phyloP scores from a whole-genome alignment of 2,329 filamentous ascomycete species.

The Hymenoscyphus albidus region DNA sequence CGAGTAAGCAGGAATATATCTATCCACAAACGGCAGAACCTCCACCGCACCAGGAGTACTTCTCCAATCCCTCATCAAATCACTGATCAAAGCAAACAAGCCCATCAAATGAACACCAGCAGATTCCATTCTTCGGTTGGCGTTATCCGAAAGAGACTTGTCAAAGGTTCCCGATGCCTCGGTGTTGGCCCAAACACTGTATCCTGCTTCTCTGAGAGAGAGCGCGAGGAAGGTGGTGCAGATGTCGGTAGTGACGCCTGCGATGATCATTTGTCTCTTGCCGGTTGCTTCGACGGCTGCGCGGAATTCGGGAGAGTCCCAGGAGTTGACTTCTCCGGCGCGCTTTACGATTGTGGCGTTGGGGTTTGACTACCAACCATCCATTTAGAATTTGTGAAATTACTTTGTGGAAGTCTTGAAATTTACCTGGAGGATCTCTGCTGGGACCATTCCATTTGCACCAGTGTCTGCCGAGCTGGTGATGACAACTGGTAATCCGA shows the following conservation, averaged over 20 bases:
- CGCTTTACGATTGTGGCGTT: conserved; percentile 62
- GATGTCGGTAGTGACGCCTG: conserved; percentile 70
- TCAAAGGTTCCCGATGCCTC: conserved; percentile 69
- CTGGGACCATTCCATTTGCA: neutral
- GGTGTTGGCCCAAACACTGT: conserved; percentile 69
- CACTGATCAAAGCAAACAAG: conserved; percentile 29
- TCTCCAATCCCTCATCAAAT: conserved; percentile 32
- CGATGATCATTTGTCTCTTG: conserved; percentile 67
- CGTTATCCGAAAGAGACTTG: conserved; percentile 55
- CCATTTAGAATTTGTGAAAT: neutral
- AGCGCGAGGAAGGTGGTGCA: conserved; percentile 71
- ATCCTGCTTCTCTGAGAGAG: conserved; percentile 66
- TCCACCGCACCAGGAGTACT: conserved; percentile 46
- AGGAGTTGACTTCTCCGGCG: conserved; percentile 70
- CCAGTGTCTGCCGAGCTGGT: neutral
- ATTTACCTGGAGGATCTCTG: neutral
- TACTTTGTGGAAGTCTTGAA: neutral
- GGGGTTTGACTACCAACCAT: conserved; percentile 50
- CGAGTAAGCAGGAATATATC: conserved; percentile 29
- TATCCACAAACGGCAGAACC: conserved; percentile 61
- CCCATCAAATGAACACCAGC: conserved; percentile 56
- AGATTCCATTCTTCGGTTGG: conserved; percentile 62
- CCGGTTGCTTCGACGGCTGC: conserved; percentile 60
- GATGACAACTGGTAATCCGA: neutral
- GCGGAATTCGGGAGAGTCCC: conserved; percentile 69